A percentile compares a stretch with the other conserved stretches of the same genome.
Conservation (phyloP, 306 rosid species). For the Heteromeles arbutifolia region DNA sequence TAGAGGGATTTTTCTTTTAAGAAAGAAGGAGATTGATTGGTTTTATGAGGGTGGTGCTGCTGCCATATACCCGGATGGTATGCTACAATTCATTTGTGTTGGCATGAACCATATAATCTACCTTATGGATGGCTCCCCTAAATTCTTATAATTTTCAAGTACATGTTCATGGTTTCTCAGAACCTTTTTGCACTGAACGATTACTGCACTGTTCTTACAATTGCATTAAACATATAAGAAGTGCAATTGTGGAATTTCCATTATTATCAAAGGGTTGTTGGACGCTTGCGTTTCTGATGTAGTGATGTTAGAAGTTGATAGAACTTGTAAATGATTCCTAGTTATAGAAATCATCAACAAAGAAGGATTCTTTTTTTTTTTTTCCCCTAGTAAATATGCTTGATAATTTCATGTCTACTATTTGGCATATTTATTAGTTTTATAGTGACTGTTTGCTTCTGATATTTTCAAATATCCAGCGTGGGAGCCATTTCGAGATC, state of each 20-base stretch:
- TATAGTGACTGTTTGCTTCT: conserved; percentile 20
- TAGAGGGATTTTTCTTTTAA: conserved; percentile 80
- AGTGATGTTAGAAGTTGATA: background rate
- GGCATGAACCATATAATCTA: background rate
- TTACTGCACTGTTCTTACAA: background rate
- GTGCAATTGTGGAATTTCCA: background rate
- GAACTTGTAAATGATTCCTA: background rate
- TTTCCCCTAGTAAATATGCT: background rate
- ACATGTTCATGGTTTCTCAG: background rate
- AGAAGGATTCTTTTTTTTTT: background rate
- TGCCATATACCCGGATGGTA: conserved; percentile 91
- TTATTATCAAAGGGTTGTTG: background rate
- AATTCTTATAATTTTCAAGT: background rate
- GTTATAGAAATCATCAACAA: background rate
- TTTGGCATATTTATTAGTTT: background rate
- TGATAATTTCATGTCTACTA: background rate
- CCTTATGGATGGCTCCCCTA: background rate
- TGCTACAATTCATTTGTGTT: conserved; percentile 14
- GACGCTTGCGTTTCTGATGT: background rate
- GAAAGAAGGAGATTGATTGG: conserved; percentile 96
- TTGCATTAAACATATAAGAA: background rate
- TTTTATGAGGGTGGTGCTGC: conserved; percentile 99
- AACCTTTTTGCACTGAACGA: background rate
- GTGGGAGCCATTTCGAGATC: conserved; percentile 91
- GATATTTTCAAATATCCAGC: conserved; percentile 38